Percentiles rank a stretch among this genome's conserved stretches.
These are phyloP conservation scores for Afroboletus lepidellus DNA, from an alignment of 1,284 basidiomycete genomes.

Conservation along the genomic window DNA sequence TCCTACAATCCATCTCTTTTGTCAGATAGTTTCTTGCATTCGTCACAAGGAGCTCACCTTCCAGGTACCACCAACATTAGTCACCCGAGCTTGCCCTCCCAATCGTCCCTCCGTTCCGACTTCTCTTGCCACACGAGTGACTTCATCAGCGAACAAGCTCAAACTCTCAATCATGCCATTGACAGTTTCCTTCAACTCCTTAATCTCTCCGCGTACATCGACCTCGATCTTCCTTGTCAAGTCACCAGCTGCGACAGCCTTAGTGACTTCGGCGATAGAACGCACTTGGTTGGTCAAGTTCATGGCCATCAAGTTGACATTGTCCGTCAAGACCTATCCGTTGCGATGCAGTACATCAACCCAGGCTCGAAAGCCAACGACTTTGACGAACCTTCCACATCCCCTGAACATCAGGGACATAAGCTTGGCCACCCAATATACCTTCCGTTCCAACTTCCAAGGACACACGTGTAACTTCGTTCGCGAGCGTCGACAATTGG, in stretches of 20 bases:
- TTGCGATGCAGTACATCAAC: constrained; percentile 1
- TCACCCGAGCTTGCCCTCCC: constrained; percentile 84
- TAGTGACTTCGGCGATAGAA: constrained; percentile 82
- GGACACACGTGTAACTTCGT: constrained; percentile 84
- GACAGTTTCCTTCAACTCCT: constrained; percentile 84
- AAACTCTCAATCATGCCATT: constrained; percentile 91
- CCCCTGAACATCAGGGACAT: constrained; percentile 84
- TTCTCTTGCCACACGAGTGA: constrained; percentile 84
- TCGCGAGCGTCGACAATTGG: constrained; percentile 79
- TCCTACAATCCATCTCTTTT: constrained; percentile 42
- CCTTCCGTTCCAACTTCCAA: constrained; percentile 95
- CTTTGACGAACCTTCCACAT: constrained; percentile 75
- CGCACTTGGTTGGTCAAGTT: constrained; percentile 93
- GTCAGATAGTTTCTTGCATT: not conserved
- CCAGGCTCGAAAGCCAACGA: not conserved
- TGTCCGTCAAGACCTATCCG: constrained; percentile 64
- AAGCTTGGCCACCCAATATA: constrained; percentile 92
- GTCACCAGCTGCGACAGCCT: constrained; percentile 88
- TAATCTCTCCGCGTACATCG: constrained; percentile 87
- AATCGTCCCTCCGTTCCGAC: constrained; percentile 91
- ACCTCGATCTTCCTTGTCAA: constrained; percentile 89
- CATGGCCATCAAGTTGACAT: constrained; percentile 89
- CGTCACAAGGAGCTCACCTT: constrained; percentile 54
- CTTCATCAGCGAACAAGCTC: constrained; percentile 86
- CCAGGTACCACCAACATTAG: constrained; percentile 96